phyloP scores from a whole-genome alignment of 306 rosid genomes.

The Fragaria iinumae region DNA sequence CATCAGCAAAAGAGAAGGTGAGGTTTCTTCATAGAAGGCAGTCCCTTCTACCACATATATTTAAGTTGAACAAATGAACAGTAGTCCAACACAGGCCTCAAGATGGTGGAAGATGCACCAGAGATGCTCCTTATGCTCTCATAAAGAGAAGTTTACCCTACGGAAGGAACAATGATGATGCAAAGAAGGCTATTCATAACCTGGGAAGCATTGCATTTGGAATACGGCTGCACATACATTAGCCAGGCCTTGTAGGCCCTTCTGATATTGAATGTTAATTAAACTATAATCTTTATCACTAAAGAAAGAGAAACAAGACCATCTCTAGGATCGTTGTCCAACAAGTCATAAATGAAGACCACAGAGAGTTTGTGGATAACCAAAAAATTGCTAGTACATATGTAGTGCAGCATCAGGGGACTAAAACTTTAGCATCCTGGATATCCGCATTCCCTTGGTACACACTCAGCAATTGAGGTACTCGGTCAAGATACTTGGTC shows the following conservation, averaged over 20 bases:
- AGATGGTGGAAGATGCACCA: background rate
- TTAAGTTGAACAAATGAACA: background rate
- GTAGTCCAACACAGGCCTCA: background rate
- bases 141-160: background rate
- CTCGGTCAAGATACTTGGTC: conserved; percentile 13
- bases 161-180: background rate
- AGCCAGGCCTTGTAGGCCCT: no score
- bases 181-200: background rate
- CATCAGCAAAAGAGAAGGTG: background rate
- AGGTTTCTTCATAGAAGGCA: background rate
- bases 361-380: background rate
- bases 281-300: background rate
- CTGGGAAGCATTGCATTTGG: background rate
- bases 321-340: background rate
- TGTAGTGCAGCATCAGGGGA: background rate
- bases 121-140: background rate
- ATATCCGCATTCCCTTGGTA: conserved; percentile 21
- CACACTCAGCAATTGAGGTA: conserved; percentile 24
- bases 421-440: background rate
- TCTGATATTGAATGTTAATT: background rate
- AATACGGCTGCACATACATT: background rate
- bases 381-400: background rate
- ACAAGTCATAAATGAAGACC: background rate
- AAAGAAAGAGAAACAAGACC: background rate
- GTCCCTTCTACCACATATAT: background rate